Evolutionary conservation across 805 yeast species (phyloP).

Genomic region (Saccharomycopsis oosterbeekiorum): DNA sequence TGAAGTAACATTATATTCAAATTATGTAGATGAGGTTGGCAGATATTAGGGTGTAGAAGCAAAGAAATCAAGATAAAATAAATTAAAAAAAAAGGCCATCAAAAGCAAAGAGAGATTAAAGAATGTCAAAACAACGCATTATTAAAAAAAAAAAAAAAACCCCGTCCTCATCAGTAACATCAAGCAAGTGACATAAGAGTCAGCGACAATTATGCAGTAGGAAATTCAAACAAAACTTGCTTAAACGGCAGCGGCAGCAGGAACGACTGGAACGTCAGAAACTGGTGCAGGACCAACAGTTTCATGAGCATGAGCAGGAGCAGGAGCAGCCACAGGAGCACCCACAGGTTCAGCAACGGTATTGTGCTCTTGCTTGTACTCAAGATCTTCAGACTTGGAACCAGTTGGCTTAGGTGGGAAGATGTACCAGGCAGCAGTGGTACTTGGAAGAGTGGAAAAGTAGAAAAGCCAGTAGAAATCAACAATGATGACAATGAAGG

Average conservation of each 20-base stretch:
- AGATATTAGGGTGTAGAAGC: no score
- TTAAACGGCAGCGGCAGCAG: neutral
- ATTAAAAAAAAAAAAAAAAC: no score
- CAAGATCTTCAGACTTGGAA: neutral
- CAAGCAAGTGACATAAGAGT: neutral
- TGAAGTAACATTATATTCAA: no score
- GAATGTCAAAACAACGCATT: no score
- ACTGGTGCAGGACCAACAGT: neutral
- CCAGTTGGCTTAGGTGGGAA: neutral
- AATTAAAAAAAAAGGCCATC: no score
- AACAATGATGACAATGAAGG: neutral
- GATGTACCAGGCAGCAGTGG: neutral
- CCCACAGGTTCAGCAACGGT: neutral
- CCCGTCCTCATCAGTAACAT: no score
- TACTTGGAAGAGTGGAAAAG: neutral
- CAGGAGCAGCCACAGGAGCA: neutral
- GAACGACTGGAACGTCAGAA: neutral
- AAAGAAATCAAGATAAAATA: no score
- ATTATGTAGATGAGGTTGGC: no score
- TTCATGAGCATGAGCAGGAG: neutral
- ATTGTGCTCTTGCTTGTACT: neutral
- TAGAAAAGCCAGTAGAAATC: conserved; percentile 7
- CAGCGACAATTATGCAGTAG: neutral
- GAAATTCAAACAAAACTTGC: neutral
- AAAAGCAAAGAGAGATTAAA: no score